phyloP scores from a whole-genome alignment of 2,329 filamentous ascomycete species.

The Trichophyton simii region DNA sequence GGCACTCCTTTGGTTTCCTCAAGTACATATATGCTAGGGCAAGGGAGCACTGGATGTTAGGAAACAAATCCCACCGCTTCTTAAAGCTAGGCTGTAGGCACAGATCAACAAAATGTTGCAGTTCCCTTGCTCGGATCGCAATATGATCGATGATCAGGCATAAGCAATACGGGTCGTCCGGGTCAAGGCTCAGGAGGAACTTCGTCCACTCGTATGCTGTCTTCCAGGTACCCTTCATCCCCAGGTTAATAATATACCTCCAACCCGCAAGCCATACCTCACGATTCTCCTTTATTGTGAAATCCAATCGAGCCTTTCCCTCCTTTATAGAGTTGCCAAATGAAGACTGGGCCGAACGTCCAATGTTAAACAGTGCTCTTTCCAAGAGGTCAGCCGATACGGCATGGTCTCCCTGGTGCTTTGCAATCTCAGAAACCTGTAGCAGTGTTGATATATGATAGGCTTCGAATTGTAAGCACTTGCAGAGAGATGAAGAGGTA shows the following conservation, averaged over 20 bases:
- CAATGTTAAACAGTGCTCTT: constrained; percentile 82
- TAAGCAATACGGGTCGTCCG: constrained; percentile 70
- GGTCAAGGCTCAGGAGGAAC: constrained; percentile 62
- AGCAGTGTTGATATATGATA: constrained; percentile 92
- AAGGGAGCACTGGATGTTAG: constrained; percentile 63
- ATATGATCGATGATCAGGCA: constrained; percentile 70
- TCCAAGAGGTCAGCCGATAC: constrained; percentile 79
- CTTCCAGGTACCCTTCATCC: constrained; percentile 83
- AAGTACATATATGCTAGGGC: constrained; percentile 64
- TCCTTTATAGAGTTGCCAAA: constrained; percentile 65
- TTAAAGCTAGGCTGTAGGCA: constrained; percentile 40
- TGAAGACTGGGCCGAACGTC: constrained; percentile 70
- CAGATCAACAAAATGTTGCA: constrained; percentile 62
- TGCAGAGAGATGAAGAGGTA: background rate
- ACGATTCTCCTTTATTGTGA: constrained; percentile 70
- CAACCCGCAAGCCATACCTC: constrained; percentile 87
- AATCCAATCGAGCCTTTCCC: constrained; percentile 71
- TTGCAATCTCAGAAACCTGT: constrained; percentile 82
- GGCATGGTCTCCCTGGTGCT: constrained; percentile 79
- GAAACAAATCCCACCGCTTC: constrained; percentile 43
- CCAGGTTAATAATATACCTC: constrained; percentile 73
- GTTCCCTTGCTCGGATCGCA: constrained; percentile 67
- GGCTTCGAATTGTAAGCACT: constrained; percentile 34
- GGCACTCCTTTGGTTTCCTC: constrained; percentile 53
- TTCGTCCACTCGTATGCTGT: constrained; percentile 93